Evolutionary conservation across 2,329 filamentous ascomycete species (phyloP), one percentile per base, ranked within the genome.

Genomic region (Aureobasidium subglaciale): DNA sequence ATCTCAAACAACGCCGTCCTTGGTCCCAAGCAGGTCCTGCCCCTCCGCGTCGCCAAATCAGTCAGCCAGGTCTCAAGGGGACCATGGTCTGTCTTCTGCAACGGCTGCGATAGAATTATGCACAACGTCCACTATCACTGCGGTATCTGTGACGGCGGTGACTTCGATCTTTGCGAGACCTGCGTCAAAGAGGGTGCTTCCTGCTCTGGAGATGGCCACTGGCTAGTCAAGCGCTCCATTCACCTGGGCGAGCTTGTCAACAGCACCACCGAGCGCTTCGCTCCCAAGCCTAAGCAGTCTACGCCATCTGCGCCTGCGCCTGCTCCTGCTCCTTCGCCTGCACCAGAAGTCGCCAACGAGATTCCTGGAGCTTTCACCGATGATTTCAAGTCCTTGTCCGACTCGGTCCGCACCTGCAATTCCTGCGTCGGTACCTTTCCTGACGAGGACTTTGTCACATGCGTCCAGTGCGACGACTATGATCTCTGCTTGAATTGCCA

Each of bases 101-200:
- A 99, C 75, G 81, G 83, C 68, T 99, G 93, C 72, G 86, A 90
- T 62, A 78, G 76, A 59, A 82, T 84, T 38, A 90, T 96, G 65
- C 81, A 86, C 25, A 84, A 90, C 63, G 81, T 84, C 50, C 92
- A 99, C 72, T 99, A 88, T 71, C 93, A 99, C 74, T 99, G 95
- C 77, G 88, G 88, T 62, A 88, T 87, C 57, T 99, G 93, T 68
- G 90, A 97, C 61, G 83, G 87, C 56, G 93, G 92, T 37, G 93
- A 99, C 70, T 99, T 91, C 65, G 93, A 99, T 67, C 81, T 99
- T 27, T 99, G 95, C 77, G 80, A 84, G 61, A 71, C 76, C 5
- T 99, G 93, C 65, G 83, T 96, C 45, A 80, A 84, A 48, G 75
- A 78, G 38, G 91, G 91, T 60, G 78, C 87, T 57, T 81, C 87